Percentiles rank a stretch among this genome's conserved stretches.
Evolutionary conservation across 176 grass and related monocot species (phyloP).

Genomic region (Musa itinerans): DNA sequence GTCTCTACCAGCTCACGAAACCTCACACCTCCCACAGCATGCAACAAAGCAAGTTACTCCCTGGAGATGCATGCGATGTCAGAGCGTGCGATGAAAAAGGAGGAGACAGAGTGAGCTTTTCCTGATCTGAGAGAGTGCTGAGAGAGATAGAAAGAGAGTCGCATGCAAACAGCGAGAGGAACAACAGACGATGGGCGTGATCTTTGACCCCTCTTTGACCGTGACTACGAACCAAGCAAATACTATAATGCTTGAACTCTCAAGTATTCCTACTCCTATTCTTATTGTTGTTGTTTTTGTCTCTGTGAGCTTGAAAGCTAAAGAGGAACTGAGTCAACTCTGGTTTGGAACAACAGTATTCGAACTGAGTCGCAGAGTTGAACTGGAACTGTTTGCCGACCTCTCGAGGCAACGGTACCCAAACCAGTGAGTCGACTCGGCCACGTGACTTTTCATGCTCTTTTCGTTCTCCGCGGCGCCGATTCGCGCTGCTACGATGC

Average conservation of each 20-base stretch:
- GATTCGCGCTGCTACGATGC: not conserved
- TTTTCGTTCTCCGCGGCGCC: not conserved
- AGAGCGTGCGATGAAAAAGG: conserved; percentile 9
- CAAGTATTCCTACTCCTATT: not conserved
- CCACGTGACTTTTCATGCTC: not conserved
- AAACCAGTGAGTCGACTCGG: not conserved
- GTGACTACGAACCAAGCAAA: not conserved
- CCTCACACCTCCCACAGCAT: too few species aligned
- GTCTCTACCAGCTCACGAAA: too few species aligned
- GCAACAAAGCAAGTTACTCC: too few species aligned
- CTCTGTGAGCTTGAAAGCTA: not conserved
- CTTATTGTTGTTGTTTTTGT: not conserved
- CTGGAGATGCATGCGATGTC: conserved; percentile 3
- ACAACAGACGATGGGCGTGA: conserved; percentile 5
- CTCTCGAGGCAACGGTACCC: not conserved
- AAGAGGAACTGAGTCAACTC: too few species aligned
- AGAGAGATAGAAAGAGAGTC: not conserved
- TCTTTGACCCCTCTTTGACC: conserved; percentile 16
- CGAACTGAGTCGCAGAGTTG: not conserved
- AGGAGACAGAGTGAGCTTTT: not conserved
- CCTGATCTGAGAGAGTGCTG: not conserved
- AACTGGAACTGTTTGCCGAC: not conserved
- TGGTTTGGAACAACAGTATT: not conserved
- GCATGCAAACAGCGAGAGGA: conserved; percentile 13
- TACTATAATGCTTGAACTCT: not conserved